A percentile compares a stretch with the other conserved stretches of the same genome.
Evolutionary conservation across 371 early-diverging fungal species (phyloP).

Genomic region (Sporodiniella umbellata): DNA sequence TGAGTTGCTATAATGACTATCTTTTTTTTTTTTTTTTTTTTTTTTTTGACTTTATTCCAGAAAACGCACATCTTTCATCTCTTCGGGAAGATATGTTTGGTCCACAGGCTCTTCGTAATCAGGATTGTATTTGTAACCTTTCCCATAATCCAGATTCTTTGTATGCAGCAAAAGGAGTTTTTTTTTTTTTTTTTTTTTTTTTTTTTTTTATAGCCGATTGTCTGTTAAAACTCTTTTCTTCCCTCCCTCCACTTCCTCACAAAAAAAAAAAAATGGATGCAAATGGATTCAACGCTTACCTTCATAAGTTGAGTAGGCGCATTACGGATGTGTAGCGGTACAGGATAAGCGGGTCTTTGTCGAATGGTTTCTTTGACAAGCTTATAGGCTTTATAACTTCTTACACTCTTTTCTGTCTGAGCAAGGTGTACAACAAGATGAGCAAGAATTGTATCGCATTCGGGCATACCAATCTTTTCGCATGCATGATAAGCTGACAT

Average conservation of each 20-base stretch:
- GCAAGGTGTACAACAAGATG: conserved; percentile 79
- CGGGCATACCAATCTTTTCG: conserved; percentile 88
- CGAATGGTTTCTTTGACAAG: conserved; percentile 53
- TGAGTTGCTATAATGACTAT: too few species aligned
- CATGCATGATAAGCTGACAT: conserved; percentile 78
- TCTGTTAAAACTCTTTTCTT: background rate
- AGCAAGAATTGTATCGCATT: conserved; percentile 82
- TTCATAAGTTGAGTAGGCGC: conserved; percentile 79
- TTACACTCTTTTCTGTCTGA: conserved; percentile 78
- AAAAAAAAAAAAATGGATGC: background rate
- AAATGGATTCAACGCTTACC: too few species aligned
- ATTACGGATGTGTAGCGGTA: conserved; percentile 84
- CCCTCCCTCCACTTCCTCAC: background rate
- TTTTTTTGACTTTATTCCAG: conserved; percentile 33
- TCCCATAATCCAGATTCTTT: conserved; percentile 71
- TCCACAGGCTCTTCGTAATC: conserved; percentile 70
- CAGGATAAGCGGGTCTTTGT: conserved; percentile 66
- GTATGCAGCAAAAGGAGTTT: too few species aligned
- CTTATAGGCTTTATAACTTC: conserved; percentile 74
- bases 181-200: too few species aligned
- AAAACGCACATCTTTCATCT: conserved; percentile 51
- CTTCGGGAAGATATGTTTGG: conserved; percentile 76
- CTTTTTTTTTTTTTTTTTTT: too few species aligned
- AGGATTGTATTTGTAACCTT: conserved; percentile 85
- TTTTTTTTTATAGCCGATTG: too few species aligned